Conservation (phyloP, 345 rosid genomes). For the Eucalyptus curtisii region DNA sequence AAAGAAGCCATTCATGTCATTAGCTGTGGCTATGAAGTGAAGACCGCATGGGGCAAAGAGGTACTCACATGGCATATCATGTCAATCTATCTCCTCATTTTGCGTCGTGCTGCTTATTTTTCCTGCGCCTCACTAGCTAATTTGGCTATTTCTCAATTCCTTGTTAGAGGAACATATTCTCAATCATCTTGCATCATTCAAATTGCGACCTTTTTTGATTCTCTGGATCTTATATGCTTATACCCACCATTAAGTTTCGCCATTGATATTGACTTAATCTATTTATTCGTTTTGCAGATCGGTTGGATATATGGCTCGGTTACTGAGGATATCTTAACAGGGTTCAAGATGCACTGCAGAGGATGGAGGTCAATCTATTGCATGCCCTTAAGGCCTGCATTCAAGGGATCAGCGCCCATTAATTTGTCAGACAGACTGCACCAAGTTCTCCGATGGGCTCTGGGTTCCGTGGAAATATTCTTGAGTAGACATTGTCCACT, state of each 20-base stretch:
- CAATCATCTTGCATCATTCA: background rate
- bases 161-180: background rate
- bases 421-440: conserved; percentile 88
- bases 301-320: conserved; percentile 99
- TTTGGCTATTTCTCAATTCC: background rate
- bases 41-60: conserved; percentile 99
- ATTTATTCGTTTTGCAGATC: conserved; percentile 30
- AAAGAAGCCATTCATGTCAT: conserved; percentile 98
- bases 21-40: conserved; percentile 92
- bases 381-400: conserved; percentile 96
- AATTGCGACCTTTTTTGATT: background rate
- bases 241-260: background rate
- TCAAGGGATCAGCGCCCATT: conserved; percentile 99
- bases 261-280: background rate
- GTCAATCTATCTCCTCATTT: background rate
- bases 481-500: conserved; percentile 94
- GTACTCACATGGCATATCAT: conserved; percentile 10
- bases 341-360: conserved; percentile 98
- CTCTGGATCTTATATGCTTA: background rate
- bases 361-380: conserved; percentile 98
- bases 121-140: background rate
- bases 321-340: conserved; percentile 91
- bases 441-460: conserved; percentile 98
- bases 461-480: conserved; percentile 94
- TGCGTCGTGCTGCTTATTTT: background rate